Conservation (phyloP, 768 basidiomycete species). For the Phanerodontia chrysosporium region DNA sequence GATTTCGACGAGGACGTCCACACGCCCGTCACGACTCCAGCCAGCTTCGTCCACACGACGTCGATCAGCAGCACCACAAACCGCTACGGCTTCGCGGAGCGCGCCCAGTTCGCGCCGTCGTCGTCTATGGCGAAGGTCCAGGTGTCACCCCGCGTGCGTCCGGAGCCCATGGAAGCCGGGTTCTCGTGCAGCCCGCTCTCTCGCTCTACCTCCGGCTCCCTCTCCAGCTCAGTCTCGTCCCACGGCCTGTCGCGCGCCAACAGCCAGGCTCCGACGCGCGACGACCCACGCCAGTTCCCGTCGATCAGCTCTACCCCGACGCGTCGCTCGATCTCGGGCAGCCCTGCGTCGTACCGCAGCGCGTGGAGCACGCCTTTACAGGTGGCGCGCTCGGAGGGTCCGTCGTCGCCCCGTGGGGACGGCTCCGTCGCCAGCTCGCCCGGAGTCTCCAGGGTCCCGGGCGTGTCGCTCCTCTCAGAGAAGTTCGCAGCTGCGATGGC, state of each 20-base stretch:
- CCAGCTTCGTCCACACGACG: constrained; percentile 13
- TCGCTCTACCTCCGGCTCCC: constrained; percentile 1
- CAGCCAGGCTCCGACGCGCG: constrained; percentile 12
- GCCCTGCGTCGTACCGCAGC: constrained; percentile 20
- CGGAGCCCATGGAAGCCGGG: constrained; percentile 57
- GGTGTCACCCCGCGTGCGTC: constrained; percentile 44
- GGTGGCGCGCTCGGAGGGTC: constrained; percentile 19
- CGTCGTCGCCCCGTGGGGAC: constrained; percentile 12
- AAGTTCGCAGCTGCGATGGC: constrained; percentile 2
- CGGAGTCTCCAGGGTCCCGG: not conserved
- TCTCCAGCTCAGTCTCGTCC: constrained; percentile 8
- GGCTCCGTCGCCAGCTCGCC: constrained; percentile 13
- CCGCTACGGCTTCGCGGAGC: constrained; percentile 14
- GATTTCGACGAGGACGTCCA: constrained; percentile 44
- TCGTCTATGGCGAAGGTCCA: constrained; percentile 51
- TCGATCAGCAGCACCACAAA: constrained; percentile 17
- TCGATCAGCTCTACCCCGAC: constrained; percentile 25
- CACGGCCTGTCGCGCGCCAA: not conserved
- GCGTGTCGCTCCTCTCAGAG: constrained; percentile 8
- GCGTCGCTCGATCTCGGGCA: constrained; percentile 18
- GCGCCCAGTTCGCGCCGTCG: constrained; percentile 25
- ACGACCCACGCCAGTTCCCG: constrained; percentile 30
- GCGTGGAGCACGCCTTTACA: constrained; percentile 31
- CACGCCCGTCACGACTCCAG: constrained; percentile 20
- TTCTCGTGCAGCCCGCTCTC: constrained; percentile 20